Base-by-base conservation (phyloP, 2,329 filamentous ascomycete genomes). In the Phyllosticta paracitricarpa region DNA sequence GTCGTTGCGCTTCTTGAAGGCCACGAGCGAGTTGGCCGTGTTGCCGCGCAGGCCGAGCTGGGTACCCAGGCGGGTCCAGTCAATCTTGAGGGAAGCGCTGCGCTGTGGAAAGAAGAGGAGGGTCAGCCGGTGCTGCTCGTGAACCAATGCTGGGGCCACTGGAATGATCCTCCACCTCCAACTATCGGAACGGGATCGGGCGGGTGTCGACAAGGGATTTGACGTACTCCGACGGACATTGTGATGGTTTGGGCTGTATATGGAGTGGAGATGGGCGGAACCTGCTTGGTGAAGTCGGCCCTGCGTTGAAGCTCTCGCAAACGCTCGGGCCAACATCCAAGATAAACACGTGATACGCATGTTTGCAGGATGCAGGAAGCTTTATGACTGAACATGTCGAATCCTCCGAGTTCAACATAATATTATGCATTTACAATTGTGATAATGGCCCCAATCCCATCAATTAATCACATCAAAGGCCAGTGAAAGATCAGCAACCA, bases 1-100 rank as follows among this genome's bases (percentile, higher is more conserved):
- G 76, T 99, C 94, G 84, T 97, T 97, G 81, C 94, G 92, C 87
- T 96, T 94, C 86, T 99, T 99, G 88, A 99, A 99, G 68, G 90
- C 85, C 77, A 93, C 88, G 65, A 99, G 91, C 65, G 93, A 89
- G 72, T 88, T 81, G 69, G 90, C 92, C 69, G 94, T 99, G 82
- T 91, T 89, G 77, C 94, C 94, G 78, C 90, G 90, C 78, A 99
- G 91, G 77, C 93, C 93, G 73, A 99, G 91, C 75, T 93, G 95
- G 80, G 84, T 86, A 79, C 88, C 88, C 74, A 99, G 86, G 82
- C 95, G 94, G 81, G 86, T 86, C 94, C 94, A 99, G 87, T 99
- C 94, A 84, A 99, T 86, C 86, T 97, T 99, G 80, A 95, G 86
- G 79, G 93, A 92, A 83, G 93, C 92, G 85, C 91, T 96, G 85